Evolutionary conservation across 2,329 filamentous ascomycete genomes (phyloP).

Genomic region (Aspergillus fructus): DNA sequence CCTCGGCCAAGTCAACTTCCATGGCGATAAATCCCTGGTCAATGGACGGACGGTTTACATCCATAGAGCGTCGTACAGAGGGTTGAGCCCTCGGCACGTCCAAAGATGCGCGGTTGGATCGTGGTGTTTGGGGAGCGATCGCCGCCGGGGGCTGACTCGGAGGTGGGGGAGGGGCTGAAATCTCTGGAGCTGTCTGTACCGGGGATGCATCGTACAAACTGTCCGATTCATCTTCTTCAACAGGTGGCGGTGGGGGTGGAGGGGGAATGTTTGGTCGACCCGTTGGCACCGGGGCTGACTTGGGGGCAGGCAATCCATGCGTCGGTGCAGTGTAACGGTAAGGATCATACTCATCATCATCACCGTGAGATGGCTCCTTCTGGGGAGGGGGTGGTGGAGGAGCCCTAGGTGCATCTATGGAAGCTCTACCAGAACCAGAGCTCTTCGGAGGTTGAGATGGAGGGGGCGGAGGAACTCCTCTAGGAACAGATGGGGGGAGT

Average conservation of each 20-base stretch:
- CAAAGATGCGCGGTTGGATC: conserved; percentile 58
- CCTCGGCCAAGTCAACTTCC: conserved; percentile 75
- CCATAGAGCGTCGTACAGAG: conserved; percentile 65
- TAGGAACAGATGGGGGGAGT: conserved; percentile 59
- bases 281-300: conserved; percentile 23
- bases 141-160: conserved; percentile 31
- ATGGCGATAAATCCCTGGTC: conserved; percentile 84
- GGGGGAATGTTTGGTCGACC: conserved; percentile 21
- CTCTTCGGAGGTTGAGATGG: conserved; percentile 60
- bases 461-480: conserved; percentile 64
- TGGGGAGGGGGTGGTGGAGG: conserved; percentile 50
- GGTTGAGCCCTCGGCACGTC: conserved; percentile 60
- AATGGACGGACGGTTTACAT: conserved; percentile 69
- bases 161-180: conserved; percentile 42
- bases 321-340: conserved; percentile 51
- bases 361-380: conserved; percentile 42
- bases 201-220: conserved; percentile 49
- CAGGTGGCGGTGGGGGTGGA: conserved; percentile 29
- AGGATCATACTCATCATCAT: conserved; percentile 54
- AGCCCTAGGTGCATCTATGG: conserved; percentile 33
- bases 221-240: conserved; percentile 40
- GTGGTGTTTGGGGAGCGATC: conserved; percentile 46
- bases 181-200: conserved; percentile 33
- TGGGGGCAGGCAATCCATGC: conserved; percentile 29
- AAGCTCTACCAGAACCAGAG: conserved; percentile 25